Percentiles rank a stretch among this genome's conserved stretches.
Evolutionary conservation across 1,284 basidiomycete species (phyloP).

Genomic region (Marasmius oreades): DNA sequence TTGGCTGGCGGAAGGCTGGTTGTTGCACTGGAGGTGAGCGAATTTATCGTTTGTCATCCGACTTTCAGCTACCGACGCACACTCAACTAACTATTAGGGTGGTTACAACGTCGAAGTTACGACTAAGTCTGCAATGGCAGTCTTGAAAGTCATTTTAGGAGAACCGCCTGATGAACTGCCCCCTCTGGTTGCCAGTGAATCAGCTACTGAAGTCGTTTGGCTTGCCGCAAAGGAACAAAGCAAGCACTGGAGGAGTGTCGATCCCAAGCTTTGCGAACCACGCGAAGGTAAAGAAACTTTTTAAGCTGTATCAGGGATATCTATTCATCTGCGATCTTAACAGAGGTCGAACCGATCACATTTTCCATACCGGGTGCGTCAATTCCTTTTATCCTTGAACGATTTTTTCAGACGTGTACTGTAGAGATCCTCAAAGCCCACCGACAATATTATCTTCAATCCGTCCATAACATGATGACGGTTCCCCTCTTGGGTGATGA

Average conservation of each 20-base stretch:
- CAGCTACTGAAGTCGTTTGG: constrained; percentile 84
- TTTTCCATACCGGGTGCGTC: constrained; percentile 63
- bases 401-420: constrained; percentile 2
- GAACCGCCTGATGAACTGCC: constrained; percentile 77
- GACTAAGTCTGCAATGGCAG: constrained; percentile 83
- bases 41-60: not conserved
- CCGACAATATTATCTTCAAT: constrained; percentile 75
- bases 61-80: not conserved
- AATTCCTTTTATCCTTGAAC: not conserved
- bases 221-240: constrained; percentile 85
- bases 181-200: constrained; percentile 68
- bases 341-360: constrained; percentile 55
- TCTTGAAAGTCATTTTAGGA: constrained; percentile 82
- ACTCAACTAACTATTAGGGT: constrained; percentile 51
- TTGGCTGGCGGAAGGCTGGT: constrained; percentile 88
- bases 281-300: constrained; percentile 49
- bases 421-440: constrained; percentile 82
- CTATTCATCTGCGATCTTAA: constrained; percentile 1
- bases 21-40: constrained; percentile 85
- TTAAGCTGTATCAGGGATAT: no score
- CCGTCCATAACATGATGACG: constrained; percentile 71
- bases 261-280: constrained; percentile 78
- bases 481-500: constrained; percentile 71
- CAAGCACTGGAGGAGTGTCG: constrained; percentile 87
- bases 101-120: constrained; percentile 95